phyloP scores from a whole-genome alignment of 1,284 basidiomycete genomes.

The Omphalotus olearius region DNA sequence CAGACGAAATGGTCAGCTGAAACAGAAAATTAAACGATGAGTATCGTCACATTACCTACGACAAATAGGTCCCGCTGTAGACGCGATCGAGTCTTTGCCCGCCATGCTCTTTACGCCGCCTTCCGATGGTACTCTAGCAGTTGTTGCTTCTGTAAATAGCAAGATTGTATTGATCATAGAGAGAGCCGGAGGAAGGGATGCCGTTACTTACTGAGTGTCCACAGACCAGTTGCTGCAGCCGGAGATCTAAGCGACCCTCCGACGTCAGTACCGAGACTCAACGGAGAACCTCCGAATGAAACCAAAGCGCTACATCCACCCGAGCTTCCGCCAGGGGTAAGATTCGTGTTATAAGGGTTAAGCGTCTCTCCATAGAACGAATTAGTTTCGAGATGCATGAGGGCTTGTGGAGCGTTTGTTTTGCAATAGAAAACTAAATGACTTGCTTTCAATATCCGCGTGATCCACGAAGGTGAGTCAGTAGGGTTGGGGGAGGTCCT shows the following conservation, averaged over 20 bases:
- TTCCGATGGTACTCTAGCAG: constrained; percentile 16
- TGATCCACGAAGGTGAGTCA: too few relatives aligned
- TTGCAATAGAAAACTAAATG: constrained; percentile 39
- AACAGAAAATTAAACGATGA: constrained; percentile 24
- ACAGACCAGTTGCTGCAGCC: constrained; percentile 12
- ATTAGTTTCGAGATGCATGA: constrained; percentile 32
- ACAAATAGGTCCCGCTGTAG: constrained; percentile 27
- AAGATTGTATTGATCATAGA: too few relatives aligned
- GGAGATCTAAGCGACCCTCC: constrained; percentile 21
- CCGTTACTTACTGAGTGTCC: constrained; percentile 16
- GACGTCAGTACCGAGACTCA: constrained; percentile 43
- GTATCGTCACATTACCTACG: constrained; percentile 19
- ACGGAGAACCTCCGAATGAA: constrained; percentile 41
- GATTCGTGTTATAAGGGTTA: constrained; percentile 43
- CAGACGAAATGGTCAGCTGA: constrained; percentile 11
- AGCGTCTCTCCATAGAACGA: constrained; percentile 40
- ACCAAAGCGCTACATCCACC: constrained; percentile 54
- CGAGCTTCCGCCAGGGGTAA: constrained; percentile 44
- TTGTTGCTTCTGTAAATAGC: constrained; percentile 20
- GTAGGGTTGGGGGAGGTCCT: background rate
- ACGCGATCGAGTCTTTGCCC: constrained; percentile 28
- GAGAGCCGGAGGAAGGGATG: background rate
- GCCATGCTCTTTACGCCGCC: constrained; percentile 9
- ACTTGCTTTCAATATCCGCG: too few relatives aligned
- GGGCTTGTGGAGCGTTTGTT: constrained; percentile 40